phyloP scores from a whole-genome alignment of 805 yeast species.

The Wickerhamomyces kurtzmanii region DNA sequence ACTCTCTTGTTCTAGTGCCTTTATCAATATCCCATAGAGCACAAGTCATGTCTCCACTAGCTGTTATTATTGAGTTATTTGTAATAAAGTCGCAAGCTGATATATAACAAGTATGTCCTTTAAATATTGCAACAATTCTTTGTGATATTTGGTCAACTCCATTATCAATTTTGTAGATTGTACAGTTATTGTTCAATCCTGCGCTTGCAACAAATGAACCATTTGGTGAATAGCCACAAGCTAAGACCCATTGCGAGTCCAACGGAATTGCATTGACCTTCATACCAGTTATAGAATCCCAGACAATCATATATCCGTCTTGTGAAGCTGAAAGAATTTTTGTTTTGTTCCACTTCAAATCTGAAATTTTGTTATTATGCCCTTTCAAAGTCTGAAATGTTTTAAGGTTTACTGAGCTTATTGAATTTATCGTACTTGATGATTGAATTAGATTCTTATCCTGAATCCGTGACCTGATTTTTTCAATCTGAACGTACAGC shows the following conservation, averaged over 20 bases:
- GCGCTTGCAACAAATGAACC: constrained; percentile 66
- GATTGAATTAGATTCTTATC: constrained; percentile 36
- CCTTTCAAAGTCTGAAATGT: constrained; percentile 29
- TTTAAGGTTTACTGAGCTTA: constrained; percentile 19
- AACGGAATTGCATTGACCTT: constrained; percentile 64
- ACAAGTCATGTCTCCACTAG: constrained; percentile 78
- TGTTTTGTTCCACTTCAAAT: constrained; percentile 55
- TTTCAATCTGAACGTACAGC: constrained; percentile 39
- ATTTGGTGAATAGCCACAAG: constrained; percentile 65
- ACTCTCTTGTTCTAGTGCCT: constrained; percentile 42
- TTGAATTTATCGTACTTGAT: constrained; percentile 13
- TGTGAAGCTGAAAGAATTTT: constrained; percentile 72
- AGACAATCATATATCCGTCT: constrained; percentile 75
- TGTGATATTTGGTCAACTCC: constrained; percentile 24
- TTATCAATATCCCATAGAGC: constrained; percentile 70
- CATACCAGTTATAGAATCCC: constrained; percentile 71
- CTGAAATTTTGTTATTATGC: constrained; percentile 66
- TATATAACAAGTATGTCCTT: constrained; percentile 79
- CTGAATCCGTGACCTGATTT: constrained; percentile 28
- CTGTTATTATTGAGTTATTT: constrained; percentile 48
- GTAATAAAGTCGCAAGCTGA: constrained; percentile 63
- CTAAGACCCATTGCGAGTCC: constrained; percentile 70
- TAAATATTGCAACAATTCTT: constrained; percentile 42
- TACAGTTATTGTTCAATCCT: constrained; percentile 73
- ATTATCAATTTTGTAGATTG: constrained; percentile 44